A percentile compares a stretch with the other conserved stretches of the same genome.
phyloP scores from a whole-genome alignment of 1,139 yeast species.

The Yamadazyma taylorii region DNA sequence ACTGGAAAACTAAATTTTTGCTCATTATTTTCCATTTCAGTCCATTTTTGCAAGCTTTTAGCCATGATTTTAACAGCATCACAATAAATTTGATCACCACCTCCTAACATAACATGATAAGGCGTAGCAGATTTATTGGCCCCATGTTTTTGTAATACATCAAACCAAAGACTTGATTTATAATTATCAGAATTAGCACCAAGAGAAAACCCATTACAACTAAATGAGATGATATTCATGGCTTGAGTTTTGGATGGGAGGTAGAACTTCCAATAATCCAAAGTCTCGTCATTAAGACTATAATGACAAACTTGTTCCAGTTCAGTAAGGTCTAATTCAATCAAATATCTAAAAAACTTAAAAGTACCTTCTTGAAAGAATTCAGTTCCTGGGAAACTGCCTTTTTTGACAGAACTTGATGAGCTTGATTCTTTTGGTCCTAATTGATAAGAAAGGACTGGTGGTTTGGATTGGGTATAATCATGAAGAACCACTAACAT shows the following conservation, averaged over 20 bases:
- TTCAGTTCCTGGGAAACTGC: conserved; percentile 45
- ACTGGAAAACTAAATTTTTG: conserved; percentile 30
- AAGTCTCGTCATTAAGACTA: conserved; percentile 45
- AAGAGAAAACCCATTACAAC: conserved; percentile 92
- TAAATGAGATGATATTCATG: conserved; percentile 78
- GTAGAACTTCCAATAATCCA: conserved; percentile 49
- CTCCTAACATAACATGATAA: conserved; percentile 94
- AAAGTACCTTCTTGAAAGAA: conserved; percentile 49
- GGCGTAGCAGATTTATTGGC: conserved; percentile 33
- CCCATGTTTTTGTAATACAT: conserved; percentile 67
- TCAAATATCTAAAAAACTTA: conserved; percentile 62
- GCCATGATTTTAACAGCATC: conserved; percentile 73
- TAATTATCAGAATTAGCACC: conserved; percentile 65
- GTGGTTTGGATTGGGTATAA: conserved; percentile 23
- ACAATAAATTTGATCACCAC: conserved; percentile 94
- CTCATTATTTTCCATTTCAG: conserved; percentile 45
- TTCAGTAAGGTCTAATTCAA: conserved; percentile 46
- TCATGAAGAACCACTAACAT: conserved; percentile 61
- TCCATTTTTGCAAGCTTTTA: conserved; percentile 61
- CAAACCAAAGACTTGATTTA: conserved; percentile 81
- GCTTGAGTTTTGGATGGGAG: conserved; percentile 59
- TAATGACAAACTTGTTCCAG: conserved; percentile 65
- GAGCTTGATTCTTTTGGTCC: conserved; percentile 23
- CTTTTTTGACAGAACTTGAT: conserved; percentile 20
- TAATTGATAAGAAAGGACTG: conserved; percentile 37